phyloP scores from a whole-genome alignment of 306 rosid species.

The Dalbergia cultrata region DNA sequence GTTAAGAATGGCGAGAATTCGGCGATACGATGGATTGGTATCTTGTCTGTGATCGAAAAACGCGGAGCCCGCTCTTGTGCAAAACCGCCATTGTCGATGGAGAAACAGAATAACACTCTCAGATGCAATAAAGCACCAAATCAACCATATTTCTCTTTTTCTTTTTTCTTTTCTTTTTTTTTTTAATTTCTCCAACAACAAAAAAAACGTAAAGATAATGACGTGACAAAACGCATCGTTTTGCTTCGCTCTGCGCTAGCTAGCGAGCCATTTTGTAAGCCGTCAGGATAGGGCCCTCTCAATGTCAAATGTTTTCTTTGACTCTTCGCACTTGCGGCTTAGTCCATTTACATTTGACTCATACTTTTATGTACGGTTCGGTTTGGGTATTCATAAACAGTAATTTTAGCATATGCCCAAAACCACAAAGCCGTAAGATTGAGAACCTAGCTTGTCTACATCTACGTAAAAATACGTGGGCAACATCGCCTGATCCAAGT shows the following conservation, averaged over 20 bases:
- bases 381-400: neutral
- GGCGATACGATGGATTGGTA: constrained; percentile 38
- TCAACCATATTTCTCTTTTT: constrained; percentile 31
- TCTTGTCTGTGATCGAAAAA: constrained; percentile 56
- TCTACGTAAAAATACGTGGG: constrained; percentile 9
- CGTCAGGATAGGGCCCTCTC: neutral
- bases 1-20: constrained; percentile 44
- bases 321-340: constrained; percentile 29
- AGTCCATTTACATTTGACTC: neutral
- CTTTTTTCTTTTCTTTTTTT: neutral
- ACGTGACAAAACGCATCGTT: constrained; percentile 53
- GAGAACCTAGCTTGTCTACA: neutral
- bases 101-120: neutral
- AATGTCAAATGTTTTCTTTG: constrained; percentile 4
- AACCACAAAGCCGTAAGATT: neutral
- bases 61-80: constrained; percentile 73
- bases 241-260: constrained; percentile 49
- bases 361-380: neutral
- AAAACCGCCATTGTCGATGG: constrained; percentile 59
- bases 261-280: constrained; percentile 46
- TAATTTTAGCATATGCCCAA: neutral
- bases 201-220: constrained; percentile 27
- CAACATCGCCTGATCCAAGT: constrained; percentile 16
- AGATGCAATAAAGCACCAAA: constrained; percentile 42
- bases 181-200: too few relatives aligned